Conservation (phyloP, 371 early-diverging fungal genomes). For the Mucor racemosus region DNA sequence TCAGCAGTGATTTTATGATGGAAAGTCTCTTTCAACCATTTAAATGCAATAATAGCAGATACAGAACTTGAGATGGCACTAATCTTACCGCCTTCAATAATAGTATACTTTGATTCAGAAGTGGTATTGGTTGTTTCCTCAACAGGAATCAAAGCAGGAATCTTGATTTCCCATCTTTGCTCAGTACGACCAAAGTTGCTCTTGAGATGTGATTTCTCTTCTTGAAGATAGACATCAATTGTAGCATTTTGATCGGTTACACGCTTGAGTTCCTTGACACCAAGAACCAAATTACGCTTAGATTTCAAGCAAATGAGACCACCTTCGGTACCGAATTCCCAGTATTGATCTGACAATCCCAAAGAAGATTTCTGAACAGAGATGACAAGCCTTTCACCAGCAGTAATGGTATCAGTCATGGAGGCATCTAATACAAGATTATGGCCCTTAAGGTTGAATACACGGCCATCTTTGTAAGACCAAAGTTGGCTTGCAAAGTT, state of each 20-base stretch:
- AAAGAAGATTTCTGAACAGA: constrained; percentile 26
- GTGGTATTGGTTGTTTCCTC: constrained; percentile 18
- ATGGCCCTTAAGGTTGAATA: constrained; percentile 53
- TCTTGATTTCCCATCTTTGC: constrained; percentile 47
- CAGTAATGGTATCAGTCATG: constrained; percentile 22
- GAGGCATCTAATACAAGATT: constrained; percentile 41
- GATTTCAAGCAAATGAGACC: constrained; percentile 37
- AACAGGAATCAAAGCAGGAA: constrained; percentile 43
- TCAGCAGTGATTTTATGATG: constrained; percentile 33
- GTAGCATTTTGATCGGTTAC: constrained; percentile 12
- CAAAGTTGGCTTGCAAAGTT: constrained; percentile 58
- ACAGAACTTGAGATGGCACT: constrained; percentile 29
- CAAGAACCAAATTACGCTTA: constrained; percentile 37
- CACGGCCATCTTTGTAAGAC: constrained; percentile 54
- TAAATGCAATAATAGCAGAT: constrained; percentile 34
- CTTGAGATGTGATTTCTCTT: constrained; percentile 37
- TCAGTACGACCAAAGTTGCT: constrained; percentile 38
- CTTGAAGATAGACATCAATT: constrained; percentile 44
- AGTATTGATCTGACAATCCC: constrained; percentile 42
- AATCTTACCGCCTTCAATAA: constrained; percentile 43
- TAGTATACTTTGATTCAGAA: constrained; percentile 32
- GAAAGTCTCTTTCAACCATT: constrained; percentile 42
- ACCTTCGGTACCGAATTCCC: constrained; percentile 38
- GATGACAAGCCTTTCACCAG: constrained; percentile 42
- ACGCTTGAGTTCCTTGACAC: constrained; percentile 43